phyloP scores from a whole-genome alignment of 805 yeast species.

The Myxozyma melibiosi region DNA sequence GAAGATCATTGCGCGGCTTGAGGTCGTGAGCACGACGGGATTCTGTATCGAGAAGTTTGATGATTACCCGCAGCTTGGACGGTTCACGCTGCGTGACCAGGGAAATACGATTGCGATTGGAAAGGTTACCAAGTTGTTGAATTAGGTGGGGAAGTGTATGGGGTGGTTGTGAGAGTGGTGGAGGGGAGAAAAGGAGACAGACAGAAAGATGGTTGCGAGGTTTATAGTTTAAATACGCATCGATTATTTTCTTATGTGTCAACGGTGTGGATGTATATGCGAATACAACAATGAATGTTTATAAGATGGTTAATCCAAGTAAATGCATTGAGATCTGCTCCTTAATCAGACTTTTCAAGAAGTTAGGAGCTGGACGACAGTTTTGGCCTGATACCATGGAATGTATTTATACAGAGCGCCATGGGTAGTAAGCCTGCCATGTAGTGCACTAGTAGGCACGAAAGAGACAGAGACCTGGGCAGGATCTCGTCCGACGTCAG shows the following conservation, averaged over 20 bases:
- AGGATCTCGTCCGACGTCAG: neutral
- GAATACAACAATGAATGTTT: too few species aligned
- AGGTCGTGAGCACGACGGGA: conserved; percentile 65
- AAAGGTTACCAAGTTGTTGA: conserved; percentile 83
- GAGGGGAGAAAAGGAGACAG: neutral
- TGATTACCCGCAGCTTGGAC: conserved; percentile 94
- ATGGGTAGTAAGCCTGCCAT: neutral
- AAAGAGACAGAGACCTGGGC: neutral
- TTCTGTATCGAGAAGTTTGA: conserved; percentile 91
- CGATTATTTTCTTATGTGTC: too few species aligned
- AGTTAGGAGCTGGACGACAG: conserved; percentile 4
- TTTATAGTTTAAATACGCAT: too few species aligned
- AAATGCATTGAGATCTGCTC: too few species aligned
- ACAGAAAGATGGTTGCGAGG: too few species aligned
- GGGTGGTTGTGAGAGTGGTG: neutral
- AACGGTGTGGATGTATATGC: too few species aligned
- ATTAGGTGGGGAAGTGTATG: conserved; percentile 26
- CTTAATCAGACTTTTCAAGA: too few species aligned
- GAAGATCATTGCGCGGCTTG: conserved; percentile 93
- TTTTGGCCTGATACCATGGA: conserved; percentile 2
- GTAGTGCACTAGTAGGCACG: neutral
- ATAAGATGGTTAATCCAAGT: neutral
- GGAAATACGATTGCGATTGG: conserved; percentile 99
- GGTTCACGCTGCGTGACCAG: conserved; percentile 98
- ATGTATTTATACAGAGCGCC: neutral